These are phyloP conservation scores for Leishmania gerbilli DNA, from an alignment of 208 protist genomes.

Conservation along the genomic window DNA sequence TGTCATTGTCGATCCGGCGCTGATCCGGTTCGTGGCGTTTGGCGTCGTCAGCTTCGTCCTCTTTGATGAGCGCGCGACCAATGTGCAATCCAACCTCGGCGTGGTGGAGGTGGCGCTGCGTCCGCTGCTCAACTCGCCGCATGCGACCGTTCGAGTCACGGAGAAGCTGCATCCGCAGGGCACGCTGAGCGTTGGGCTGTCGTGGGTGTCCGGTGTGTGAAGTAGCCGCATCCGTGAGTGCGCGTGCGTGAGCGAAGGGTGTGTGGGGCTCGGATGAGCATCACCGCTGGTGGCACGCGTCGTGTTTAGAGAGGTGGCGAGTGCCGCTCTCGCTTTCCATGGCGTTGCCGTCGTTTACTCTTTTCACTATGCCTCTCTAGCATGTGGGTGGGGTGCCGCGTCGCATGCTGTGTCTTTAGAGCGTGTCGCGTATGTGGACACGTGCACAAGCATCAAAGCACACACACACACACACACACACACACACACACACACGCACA, in stretches of 20 bases:
- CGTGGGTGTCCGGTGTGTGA: conserved; percentile 61
- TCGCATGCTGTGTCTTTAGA: neutral
- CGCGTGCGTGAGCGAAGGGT: neutral
- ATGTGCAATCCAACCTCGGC: conserved; percentile 73
- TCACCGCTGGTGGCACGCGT: too few species aligned
- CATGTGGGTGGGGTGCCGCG: conserved; percentile 1
- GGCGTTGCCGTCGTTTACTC: neutral
- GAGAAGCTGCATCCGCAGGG: conserved; percentile 74
- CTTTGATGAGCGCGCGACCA: conserved; percentile 71
- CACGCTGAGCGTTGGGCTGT: conserved; percentile 67
- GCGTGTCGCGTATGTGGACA: neutral
- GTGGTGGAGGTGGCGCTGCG: conserved; percentile 70
- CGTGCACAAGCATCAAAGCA: neutral
- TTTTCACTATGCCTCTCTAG: neutral
- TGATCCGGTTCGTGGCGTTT: conserved; percentile 64
- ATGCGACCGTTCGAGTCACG: conserved; percentile 53
- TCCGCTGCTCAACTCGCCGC: conserved; percentile 62
- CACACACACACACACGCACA: neutral
- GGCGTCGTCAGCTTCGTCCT: conserved; percentile 77
- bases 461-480: neutral
- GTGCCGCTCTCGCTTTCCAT: neutral
- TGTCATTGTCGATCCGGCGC: conserved; percentile 64
- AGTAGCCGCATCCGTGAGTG: neutral
- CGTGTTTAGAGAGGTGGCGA: neutral
- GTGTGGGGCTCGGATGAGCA: neutral